phyloP scores from a whole-genome alignment of 495 filamentous ascomycete genomes.

The Evansstolkia leycettana region DNA sequence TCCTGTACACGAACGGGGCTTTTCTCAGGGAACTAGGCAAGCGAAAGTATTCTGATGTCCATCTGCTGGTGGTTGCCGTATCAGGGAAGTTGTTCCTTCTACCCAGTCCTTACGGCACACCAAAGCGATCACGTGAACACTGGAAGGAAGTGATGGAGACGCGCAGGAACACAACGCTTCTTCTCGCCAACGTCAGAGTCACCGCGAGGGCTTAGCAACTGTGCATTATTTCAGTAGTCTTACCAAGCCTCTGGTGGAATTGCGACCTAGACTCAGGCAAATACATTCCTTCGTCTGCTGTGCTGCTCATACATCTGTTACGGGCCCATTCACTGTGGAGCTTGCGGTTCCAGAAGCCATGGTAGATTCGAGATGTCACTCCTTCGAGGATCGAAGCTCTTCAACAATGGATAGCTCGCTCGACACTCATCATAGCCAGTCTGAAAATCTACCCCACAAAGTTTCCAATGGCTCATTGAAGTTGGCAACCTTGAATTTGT shows the following conservation, averaged over 20 bases:
- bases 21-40: no score
- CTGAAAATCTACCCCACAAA: slow-evolving; percentile 4
- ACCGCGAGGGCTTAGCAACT: neutral
- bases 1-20: no score
- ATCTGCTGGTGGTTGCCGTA: neutral
- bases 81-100: neutral
- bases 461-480: slow-evolving; percentile 7
- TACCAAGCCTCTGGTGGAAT: no score
- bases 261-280: no score
- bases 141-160: neutral
- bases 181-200: neutral
- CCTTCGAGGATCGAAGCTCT: slow-evolving; percentile 9
- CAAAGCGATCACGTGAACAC: neutral
- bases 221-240: slow-evolving; percentile 1
- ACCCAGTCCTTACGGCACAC: neutral
- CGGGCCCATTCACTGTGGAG: neutral
- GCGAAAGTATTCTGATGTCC: no score
- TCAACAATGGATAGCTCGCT: neutral
- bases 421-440: slow-evolving; percentile 6
- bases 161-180: no score
- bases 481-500: slow-evolving; percentile 11
- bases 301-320: neutral
- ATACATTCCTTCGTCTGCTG: neutral
- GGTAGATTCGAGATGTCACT: slow-evolving; percentile 15
- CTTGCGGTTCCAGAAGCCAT: slow-evolving; percentile 7